Percentiles rank a stretch among this genome's conserved stretches.
These are phyloP conservation scores for Corchorus olitorius DNA, from an alignment of 345 rosid species.

Conservation along the genomic window DNA sequence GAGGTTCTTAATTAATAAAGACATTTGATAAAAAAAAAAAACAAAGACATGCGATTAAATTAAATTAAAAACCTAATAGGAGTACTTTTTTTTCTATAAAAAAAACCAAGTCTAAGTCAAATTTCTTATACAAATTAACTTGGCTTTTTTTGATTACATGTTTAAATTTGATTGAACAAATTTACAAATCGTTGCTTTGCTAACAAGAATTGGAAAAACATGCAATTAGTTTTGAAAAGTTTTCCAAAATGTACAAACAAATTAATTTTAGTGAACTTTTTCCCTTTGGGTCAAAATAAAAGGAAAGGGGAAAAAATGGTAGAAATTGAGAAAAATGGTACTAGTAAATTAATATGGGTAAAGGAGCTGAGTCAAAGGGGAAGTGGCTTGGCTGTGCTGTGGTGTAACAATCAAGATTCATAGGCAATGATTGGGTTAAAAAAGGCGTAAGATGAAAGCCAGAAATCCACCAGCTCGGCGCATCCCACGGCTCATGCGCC, in stretches of 20 bases:
- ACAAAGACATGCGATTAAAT: not conserved
- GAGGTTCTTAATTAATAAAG: not conserved
- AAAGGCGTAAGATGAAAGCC: conserved; percentile 29
- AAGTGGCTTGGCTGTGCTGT: not conserved
- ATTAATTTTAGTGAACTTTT: not conserved
- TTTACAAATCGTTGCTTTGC: not conserved
- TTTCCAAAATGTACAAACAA: not conserved
- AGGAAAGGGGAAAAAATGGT: not conserved
- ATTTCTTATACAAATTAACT: not conserved
- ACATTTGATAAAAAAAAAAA: no score
- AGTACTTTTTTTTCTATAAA: no score
- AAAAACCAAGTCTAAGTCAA: not conserved
- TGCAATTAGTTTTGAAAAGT: not conserved
- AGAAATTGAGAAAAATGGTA: no score
- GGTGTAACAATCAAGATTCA: no score
- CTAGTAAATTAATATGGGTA: not conserved
- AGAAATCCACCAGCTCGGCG: conserved; percentile 34
- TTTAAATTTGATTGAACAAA: not conserved
- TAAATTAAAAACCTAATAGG: no score
- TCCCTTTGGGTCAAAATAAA: not conserved
- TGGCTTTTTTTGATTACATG: not conserved
- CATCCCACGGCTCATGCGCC: conserved; percentile 49
- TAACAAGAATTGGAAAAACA: not conserved
- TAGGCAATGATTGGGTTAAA: not conserved
- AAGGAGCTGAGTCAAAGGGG: not conserved